Conservation (phyloP, 805 yeast species). For the Brettanomyces bruxellensis region DNA sequence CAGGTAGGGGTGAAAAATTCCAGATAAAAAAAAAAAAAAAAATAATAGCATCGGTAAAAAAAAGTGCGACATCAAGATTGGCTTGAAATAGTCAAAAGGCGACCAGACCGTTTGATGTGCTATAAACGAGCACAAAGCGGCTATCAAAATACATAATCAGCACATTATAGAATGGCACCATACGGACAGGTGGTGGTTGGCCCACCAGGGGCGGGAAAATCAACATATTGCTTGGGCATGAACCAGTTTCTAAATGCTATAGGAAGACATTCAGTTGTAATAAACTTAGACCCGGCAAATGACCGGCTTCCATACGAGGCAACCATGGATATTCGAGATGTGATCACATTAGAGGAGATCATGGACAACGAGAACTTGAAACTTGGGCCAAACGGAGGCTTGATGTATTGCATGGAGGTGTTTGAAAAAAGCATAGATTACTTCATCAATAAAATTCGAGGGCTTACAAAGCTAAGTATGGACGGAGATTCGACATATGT, state of each 20-base stretch:
- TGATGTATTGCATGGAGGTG: conserved; percentile 77
- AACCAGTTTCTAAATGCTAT: conserved; percentile 88
- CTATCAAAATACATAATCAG: neutral
- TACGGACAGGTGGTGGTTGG: conserved; percentile 94
- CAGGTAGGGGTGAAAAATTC: too few relatives aligned
- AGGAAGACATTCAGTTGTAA: conserved; percentile 77
- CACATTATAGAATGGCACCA: conserved; percentile 28
- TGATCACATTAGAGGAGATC: conserved; percentile 46
- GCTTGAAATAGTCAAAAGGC: too few relatives aligned
- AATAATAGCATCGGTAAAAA: too few relatives aligned
- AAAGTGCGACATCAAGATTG: too few relatives aligned
- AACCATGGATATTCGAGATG: conserved; percentile 48
- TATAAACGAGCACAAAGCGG: too few relatives aligned
- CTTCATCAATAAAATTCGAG: conserved; percentile 47
- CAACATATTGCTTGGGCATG: conserved; percentile 91
- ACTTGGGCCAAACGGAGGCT: conserved; percentile 73
- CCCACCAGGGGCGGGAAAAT: conserved; percentile 97
- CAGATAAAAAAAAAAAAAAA: too few relatives aligned
- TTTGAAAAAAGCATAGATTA: conserved; percentile 49
- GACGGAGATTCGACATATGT: conserved; percentile 49
- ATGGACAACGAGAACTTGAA: conserved; percentile 42
- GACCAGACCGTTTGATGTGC: too few relatives aligned
- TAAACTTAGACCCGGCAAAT: conserved; percentile 84
- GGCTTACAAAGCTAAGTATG: conserved; percentile 34
- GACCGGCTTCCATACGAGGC: conserved; percentile 46